phyloP scores from a whole-genome alignment of 2,329 filamentous ascomycete genomes.

The Cephalotrichum gorgonifer region DNA sequence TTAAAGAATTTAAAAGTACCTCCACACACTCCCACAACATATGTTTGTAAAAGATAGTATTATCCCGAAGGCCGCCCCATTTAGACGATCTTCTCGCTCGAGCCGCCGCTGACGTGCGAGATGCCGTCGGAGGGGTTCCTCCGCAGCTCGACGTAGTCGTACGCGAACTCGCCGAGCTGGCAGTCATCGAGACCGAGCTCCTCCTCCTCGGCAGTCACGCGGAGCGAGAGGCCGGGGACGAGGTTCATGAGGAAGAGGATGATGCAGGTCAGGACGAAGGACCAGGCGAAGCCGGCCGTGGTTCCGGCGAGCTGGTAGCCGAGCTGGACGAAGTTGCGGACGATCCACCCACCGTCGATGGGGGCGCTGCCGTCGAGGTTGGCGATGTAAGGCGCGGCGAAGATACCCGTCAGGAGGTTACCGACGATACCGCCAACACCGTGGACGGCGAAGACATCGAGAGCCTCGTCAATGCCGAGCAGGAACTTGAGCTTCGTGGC shows the following conservation, averaged over 20 bases:
- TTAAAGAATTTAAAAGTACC: too few relatives aligned
- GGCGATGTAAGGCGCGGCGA: constrained; percentile 67
- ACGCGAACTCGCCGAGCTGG: constrained; percentile 74
- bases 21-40: not conserved
- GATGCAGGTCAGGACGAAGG: constrained; percentile 56
- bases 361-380: constrained; percentile 57
- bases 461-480: constrained; percentile 72
- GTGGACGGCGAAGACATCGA: constrained; percentile 89
- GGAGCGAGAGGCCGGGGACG: constrained; percentile 59
- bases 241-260: constrained; percentile 64
- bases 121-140: constrained; percentile 46
- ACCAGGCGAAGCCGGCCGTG: constrained; percentile 53
- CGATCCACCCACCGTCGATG: constrained; percentile 57
- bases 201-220: constrained; percentile 57
- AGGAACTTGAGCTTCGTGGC: constrained; percentile 71
- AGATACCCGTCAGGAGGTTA: constrained; percentile 68
- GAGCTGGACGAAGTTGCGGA: constrained; percentile 60
- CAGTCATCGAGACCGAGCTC: constrained; percentile 61
- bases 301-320: constrained; percentile 63
- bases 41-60: too few relatives aligned
- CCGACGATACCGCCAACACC: constrained; percentile 74
- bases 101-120: not conserved
- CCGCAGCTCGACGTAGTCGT: constrained; percentile 67
- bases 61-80: not conserved
- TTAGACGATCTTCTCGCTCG: constrained; percentile 8